A percentile compares a stretch with the other conserved stretches of the same genome.
Evolutionary conservation across 2,329 filamentous ascomycete species (phyloP).

Genomic region (Aspergillus fischeri): DNA sequence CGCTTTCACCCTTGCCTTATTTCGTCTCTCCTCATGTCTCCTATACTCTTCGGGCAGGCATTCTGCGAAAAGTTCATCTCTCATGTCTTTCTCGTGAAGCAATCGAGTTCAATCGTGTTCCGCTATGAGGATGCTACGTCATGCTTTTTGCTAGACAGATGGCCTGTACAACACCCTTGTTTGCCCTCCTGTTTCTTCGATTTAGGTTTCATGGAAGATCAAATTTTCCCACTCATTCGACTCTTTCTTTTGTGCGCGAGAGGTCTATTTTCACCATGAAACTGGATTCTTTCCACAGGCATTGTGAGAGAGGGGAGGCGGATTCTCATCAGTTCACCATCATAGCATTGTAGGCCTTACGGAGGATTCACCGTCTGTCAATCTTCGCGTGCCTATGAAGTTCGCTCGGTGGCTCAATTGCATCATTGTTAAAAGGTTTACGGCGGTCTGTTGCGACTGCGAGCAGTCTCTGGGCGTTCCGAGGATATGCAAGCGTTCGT

Average conservation of each 20-base stretch:
- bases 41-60: slow-evolving; percentile 41
- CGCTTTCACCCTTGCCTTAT: slow-evolving; percentile 22
- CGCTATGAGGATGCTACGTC: slow-evolving; percentile 30
- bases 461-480: slow-evolving; percentile 9
- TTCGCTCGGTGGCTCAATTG: slow-evolving; percentile 14
- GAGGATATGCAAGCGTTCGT: slow-evolving; percentile 8
- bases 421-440: slow-evolving; percentile 4
- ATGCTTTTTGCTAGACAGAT: slow-evolving; percentile 30
- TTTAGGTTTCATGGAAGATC: slow-evolving; percentile 16
- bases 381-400: slow-evolving; percentile 14
- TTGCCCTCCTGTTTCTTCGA: slow-evolving; percentile 18
- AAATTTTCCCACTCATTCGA: slow-evolving; percentile 12
- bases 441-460: slow-evolving; percentile 6
- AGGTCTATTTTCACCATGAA: slow-evolving; percentile 9
- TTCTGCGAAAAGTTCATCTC: slow-evolving; percentile 42
- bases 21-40: neutral
- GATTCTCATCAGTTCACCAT: slow-evolving; percentile 3
- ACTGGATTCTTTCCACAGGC: slow-evolving; percentile 3
- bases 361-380: slow-evolving; percentile 11
- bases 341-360: slow-evolving; percentile 20
- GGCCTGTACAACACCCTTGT: slow-evolving; percentile 34
- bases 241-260: slow-evolving; percentile 7
- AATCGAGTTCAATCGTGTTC: slow-evolving; percentile 38
- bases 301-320: slow-evolving; percentile 1
- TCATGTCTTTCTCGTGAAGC: slow-evolving; percentile 29